Conservation (phyloP, 108 stramenopile genomes). For the Phaeodactylum tricornutum region DNA sequence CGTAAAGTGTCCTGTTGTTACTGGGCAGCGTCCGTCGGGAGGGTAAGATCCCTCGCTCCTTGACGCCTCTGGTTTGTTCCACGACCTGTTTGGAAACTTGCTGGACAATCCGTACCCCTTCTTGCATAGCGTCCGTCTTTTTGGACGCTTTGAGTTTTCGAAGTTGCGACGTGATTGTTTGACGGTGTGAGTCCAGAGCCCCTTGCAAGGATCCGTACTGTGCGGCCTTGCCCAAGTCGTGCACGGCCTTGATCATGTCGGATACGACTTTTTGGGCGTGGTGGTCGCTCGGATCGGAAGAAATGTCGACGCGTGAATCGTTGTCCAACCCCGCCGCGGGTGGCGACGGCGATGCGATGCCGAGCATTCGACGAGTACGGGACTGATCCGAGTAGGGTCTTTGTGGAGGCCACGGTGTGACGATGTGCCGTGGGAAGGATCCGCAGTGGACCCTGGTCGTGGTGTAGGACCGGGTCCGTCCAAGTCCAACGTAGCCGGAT, state of each 20-base stretch:
- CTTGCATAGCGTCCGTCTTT: slow-evolving; percentile 19
- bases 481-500: too few relatives aligned
- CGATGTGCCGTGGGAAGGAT: too few relatives aligned
- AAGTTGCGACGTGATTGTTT: slow-evolving; percentile 20
- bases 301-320: too few relatives aligned
- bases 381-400: too few relatives aligned
- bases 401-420: too few relatives aligned
- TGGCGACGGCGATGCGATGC: too few relatives aligned
- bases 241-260: slow-evolving; percentile 36
- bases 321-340: too few relatives aligned
- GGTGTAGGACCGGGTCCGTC: too few relatives aligned
- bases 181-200: slow-evolving; percentile 26
- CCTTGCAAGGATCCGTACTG: slow-evolving; percentile 18
- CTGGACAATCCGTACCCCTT: slow-evolving; percentile 36
- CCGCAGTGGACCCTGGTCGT: too few relatives aligned
- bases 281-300: slow-evolving; percentile 1
- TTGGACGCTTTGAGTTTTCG: slow-evolving; percentile 17
- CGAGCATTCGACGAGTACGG: too few relatives aligned
- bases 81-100: slow-evolving; percentile 34
- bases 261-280: slow-evolving; percentile 38
- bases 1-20: slow-evolving; percentile 10
- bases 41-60: background rate
- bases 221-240: slow-evolving; percentile 34
- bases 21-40: background rate
- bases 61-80: slow-evolving; percentile 20